Evolutionary conservation across 2,329 filamentous ascomycete species (phyloP), one percentile per base, ranked within the genome.

Genomic region (Didymellaceae sp.): DNA sequence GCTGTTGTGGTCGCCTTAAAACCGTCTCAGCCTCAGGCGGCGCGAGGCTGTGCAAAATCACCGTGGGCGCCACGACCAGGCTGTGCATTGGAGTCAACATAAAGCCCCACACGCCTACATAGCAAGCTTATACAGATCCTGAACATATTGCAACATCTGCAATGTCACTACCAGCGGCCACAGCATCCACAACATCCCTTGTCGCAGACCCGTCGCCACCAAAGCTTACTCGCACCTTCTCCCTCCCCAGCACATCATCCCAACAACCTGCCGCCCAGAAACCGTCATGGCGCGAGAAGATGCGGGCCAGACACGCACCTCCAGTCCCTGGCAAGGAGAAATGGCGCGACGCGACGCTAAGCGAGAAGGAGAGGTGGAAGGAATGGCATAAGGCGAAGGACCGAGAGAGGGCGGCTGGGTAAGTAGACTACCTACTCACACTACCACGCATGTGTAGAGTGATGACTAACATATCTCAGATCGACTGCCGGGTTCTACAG

Each of bases 371-470:
- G 37, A 45, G 62, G 5, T 68, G 62, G 63, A 65, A 65, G 39
- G 52, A 62, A 2, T 67, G 63, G 65, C 53, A 66, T 7, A 67
- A 65, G 43, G 57, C 53, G 2, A 64, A 59, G 45, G 61, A 65
- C 32, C 58, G 25, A 45, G 61, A 62, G 45, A 56, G 57, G 45
- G 25, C 44, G 46, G 20, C 37, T 28, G 55, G 47, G 61, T 60
- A 39, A 33, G 48, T 49, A 25, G 7, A 25, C 24, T 25, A 6
- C 7, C 2, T 25, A n/a, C n/a, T n/a, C n/a, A n/a, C n/a, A n/a
- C n/a, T n/a, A n/a, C n/a, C n/a, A n/a, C n/a, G n/a, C n/a, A n/a
- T n/a, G n/a, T n/a, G n/a, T n/a, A 2, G 6, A 9, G 16, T 5
- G 9, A 31, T 5, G 9, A 9, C 18, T 45, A 14, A 40, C 11